Evolutionary conservation across 164 flowering plant genomes (phyloP), one percentile per base, ranked within the genome.

Genomic region (Magnolia changhungtana): DNA sequence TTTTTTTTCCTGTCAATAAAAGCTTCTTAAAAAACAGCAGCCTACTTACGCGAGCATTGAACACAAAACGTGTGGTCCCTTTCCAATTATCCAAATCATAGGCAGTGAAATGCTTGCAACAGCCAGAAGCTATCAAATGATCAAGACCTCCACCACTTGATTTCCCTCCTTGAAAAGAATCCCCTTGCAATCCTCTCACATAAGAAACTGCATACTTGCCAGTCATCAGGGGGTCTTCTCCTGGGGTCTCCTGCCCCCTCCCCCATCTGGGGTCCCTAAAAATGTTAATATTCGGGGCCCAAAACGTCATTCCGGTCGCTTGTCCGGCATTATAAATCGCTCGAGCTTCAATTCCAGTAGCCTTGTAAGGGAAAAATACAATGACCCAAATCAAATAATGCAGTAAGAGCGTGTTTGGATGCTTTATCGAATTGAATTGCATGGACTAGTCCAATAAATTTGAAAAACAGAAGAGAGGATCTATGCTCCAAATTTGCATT

Each of bases 231-330:
- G 99, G 99, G 73, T 95, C 99, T 75, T 95, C 98, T 1, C 99
- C 99, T 0, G 98, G 97, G 3, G 99, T 95, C 81, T 94, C 98
- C 69, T 93, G 97, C 68, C 99, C 98, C 87, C 99, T 88, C 9
- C 99, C 99, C 98, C 99, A 95, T 82, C 99, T 87, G 18, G 98
- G 99, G 71, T 95, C 99, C 78, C 99, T 84, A 23, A 88, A 92
- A 52, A 93, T 83, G 82, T 95, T 95, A 18, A 95, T 91, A 72
- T 95, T 95, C 8, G 99, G 99, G 6, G 97, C 92, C 99, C 99
- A 95, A 81, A 91, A 95, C 63, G 99, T 91, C 92, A 95, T 84
- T 50, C 99, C 99, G 2, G n/a, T 79, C 0, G 95, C 92, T 75
- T 93, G 91, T n/a, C 99, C 99, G 1, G 82, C 88, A 80, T 95